Evolutionary conservation across 768 basidiomycete species (phyloP).

Genomic region (Pleurotus cornucopiae): DNA sequence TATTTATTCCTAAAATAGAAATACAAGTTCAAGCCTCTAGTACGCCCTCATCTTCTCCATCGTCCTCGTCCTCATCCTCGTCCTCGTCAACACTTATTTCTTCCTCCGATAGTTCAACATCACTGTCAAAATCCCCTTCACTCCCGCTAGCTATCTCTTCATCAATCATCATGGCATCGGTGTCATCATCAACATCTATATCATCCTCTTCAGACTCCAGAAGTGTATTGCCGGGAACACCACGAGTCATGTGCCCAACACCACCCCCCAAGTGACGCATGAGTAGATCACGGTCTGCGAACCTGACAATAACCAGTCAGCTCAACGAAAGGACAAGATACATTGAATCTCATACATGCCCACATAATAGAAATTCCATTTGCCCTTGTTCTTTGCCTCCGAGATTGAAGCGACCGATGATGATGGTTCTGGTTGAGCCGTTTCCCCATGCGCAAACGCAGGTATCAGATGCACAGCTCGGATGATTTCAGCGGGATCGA

Average conservation of each 20-base stretch:
- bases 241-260: constrained; percentile 19
- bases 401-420: not conserved
- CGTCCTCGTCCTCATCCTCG: constrained; percentile 2
- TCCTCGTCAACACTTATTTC: not conserved
- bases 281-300: constrained; percentile 22
- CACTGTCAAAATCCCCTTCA: not conserved
- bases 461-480: constrained; percentile 12
- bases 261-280: constrained; percentile 20
- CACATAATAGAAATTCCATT: constrained; percentile 28
- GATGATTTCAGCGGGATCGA: constrained; percentile 11
- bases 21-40: not conserved
- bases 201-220: constrained; percentile 19
- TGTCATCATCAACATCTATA: not conserved
- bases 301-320: constrained; percentile 9
- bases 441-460: constrained; percentile 9
- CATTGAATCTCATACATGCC: constrained; percentile 24
- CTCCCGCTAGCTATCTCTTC: not conserved
- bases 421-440: not conserved
- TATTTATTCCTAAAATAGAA: not conserved
- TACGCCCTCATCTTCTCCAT: constrained; percentile 11
- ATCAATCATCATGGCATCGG: not conserved
- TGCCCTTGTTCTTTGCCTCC: constrained; percentile 14
- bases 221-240: not conserved
- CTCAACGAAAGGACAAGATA: not conserved
- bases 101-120: not conserved